Conservation (phyloP, 2,329 filamentous ascomycete genomes). For the Arthrinium phaeospermum region DNA sequence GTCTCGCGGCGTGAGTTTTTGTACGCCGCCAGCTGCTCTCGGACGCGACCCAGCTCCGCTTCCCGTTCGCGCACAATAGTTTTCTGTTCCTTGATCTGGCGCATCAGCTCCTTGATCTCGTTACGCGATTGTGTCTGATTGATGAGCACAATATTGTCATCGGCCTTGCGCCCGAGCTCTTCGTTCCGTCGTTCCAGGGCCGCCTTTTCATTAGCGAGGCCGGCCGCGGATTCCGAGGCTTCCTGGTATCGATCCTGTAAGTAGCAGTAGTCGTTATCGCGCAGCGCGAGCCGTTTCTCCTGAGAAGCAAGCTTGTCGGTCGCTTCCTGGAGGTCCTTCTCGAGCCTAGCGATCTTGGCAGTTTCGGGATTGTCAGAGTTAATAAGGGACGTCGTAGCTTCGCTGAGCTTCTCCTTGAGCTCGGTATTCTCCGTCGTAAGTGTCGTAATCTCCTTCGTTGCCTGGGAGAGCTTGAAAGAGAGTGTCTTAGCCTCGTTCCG, state of each 20-base stretch:
- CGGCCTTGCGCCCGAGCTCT: constrained; percentile 48
- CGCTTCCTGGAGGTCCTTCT: constrained; percentile 46
- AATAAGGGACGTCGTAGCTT: constrained; percentile 41
- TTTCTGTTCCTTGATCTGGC: constrained; percentile 49
- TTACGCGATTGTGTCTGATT: constrained; percentile 51
- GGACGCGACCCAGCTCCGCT: constrained; percentile 52
- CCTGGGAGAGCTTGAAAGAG: constrained; percentile 30
- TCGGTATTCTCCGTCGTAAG: constrained; percentile 45
- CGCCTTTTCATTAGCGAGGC: constrained; percentile 52
- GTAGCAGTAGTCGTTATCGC: constrained; percentile 60
- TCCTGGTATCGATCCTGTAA: constrained; percentile 64
- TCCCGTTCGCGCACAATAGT: constrained; percentile 56
- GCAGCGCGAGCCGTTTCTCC: constrained; percentile 43
- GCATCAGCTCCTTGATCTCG: constrained; percentile 42
- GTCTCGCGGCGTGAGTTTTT: constrained; percentile 61
- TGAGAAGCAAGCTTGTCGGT: constrained; percentile 45
- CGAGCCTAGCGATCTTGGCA: constrained; percentile 47
- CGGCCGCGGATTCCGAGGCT: constrained; percentile 54
- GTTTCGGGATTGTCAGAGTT: constrained; percentile 45
- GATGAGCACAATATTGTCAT: constrained; percentile 52
- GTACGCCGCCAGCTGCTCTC: constrained; percentile 54
- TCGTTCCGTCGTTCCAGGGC: constrained; percentile 49
- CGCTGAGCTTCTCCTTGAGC: constrained; percentile 45
- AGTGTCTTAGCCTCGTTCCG: constrained; percentile 43
- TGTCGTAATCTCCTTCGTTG: constrained; percentile 40